Evolutionary conservation across 768 basidiomycete species (phyloP).

Genomic region (Trametes cubensis): DNA sequence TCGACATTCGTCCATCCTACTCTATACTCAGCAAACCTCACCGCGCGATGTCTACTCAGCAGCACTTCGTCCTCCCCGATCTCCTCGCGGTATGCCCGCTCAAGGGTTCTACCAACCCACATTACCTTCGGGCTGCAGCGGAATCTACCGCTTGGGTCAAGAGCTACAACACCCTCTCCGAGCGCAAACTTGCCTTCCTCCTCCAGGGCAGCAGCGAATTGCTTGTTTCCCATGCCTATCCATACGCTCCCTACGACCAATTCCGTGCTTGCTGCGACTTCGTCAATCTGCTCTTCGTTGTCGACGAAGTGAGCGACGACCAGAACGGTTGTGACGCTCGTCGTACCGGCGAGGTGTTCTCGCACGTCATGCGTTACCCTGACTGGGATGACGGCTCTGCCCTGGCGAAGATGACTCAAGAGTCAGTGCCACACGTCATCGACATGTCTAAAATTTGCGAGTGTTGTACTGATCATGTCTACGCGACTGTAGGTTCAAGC

Average conservation of each 20-base stretch:
- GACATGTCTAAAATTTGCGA: neutral
- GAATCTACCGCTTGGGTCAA: constrained; percentile 70
- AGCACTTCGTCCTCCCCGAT: constrained; percentile 57
- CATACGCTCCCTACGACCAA: constrained; percentile 60
- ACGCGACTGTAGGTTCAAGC: constrained; percentile 50
- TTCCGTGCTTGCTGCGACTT: constrained; percentile 69
- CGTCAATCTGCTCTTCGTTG: constrained; percentile 54
- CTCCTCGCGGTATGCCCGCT: constrained; percentile 52
- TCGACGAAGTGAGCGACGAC: constrained; percentile 73
- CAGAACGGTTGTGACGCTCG: constrained; percentile 62
- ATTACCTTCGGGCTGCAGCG: constrained; percentile 57
- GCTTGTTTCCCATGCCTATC: constrained; percentile 64
- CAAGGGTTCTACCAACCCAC: constrained; percentile 56
- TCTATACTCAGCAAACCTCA: neutral
- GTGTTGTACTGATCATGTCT: constrained; percentile 6
- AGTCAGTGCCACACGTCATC: constrained; percentile 43
- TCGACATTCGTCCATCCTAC: neutral
- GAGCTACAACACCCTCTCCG: constrained; percentile 60
- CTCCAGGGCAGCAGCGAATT: constrained; percentile 65
- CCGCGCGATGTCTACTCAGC: constrained; percentile 24
- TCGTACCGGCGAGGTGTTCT: constrained; percentile 54
- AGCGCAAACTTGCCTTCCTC: constrained; percentile 65
- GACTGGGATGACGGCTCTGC: constrained; percentile 60
- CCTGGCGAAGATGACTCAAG: constrained; percentile 63
- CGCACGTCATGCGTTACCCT: constrained; percentile 57